phyloP scores from a whole-genome alignment of 306 rosid genomes.

The Psophocarpus tetragonolobus region DNA sequence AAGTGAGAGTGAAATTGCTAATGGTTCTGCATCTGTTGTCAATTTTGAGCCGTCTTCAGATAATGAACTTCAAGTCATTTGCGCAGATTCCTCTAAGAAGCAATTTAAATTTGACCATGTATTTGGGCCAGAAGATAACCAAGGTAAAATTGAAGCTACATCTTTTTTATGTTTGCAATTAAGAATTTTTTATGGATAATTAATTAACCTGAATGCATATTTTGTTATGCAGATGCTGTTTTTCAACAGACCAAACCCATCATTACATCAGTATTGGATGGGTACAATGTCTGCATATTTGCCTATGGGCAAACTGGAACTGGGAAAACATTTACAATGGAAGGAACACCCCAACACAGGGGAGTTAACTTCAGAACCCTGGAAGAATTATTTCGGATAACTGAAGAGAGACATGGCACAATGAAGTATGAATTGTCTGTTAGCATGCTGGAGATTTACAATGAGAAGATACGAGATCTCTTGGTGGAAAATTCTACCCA shows the following conservation, averaged over 20 bases:
- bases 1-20: constrained; percentile 58
- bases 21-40: constrained; percentile 57
- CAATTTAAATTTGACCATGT: constrained; percentile 87
- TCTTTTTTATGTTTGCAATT: not conserved
- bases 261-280: constrained; percentile 92
- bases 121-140: constrained; percentile 78
- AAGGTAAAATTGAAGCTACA: constrained; percentile 55
- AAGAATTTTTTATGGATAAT: not conserved
- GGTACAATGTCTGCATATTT: constrained; percentile 91
- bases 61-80: constrained; percentile 76
- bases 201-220: not conserved
- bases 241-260: constrained; percentile 82
- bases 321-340: constrained; percentile 98
- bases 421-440: constrained; percentile 79
- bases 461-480: constrained; percentile 92
- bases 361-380: constrained; percentile 96
- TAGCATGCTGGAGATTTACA: constrained; percentile 97
- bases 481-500: constrained; percentile 75
- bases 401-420: constrained; percentile 67
- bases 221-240: constrained; percentile 65
- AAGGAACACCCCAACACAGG: constrained; percentile 83
- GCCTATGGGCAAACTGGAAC: constrained; percentile 99
- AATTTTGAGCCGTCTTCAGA: constrained; percentile 74
- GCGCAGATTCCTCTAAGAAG: constrained; percentile 89
- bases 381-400: constrained; percentile 71